phyloP scores from a whole-genome alignment of 805 yeast genomes.

The Saccharomyces kudriavzevii region DNA sequence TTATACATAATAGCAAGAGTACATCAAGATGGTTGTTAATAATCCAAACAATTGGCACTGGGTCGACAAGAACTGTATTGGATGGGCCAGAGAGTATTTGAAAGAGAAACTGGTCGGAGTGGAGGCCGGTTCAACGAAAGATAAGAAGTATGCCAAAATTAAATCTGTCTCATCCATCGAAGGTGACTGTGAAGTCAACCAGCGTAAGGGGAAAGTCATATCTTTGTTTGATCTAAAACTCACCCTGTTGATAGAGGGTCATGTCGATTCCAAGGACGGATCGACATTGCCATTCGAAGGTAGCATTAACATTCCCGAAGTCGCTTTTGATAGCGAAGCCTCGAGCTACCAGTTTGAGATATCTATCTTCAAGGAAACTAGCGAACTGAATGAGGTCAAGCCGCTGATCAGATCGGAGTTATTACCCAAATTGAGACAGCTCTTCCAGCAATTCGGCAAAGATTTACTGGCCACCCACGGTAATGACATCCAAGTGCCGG shows the following conservation, averaged over 20 bases:
- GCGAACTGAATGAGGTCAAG: constrained; percentile 45
- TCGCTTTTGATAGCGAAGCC: constrained; percentile 82
- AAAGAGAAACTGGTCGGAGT: constrained; percentile 49
- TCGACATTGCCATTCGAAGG: constrained; percentile 44
- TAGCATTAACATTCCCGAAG: constrained; percentile 75
- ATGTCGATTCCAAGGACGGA: constrained; percentile 29
- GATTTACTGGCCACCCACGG: constrained; percentile 74
- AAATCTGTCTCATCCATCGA: constrained; percentile 44
- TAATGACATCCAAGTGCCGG: constrained; percentile 78
- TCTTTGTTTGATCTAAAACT: constrained; percentile 77
- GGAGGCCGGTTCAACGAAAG: constrained; percentile 23
- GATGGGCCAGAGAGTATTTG: constrained; percentile 82
- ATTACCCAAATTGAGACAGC: constrained; percentile 60
- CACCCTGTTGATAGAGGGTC: constrained; percentile 51
- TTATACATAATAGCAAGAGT: background rate
- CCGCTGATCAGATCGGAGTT: constrained; percentile 45
- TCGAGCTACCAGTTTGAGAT: constrained; percentile 84
- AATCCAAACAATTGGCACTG: constrained; percentile 99
- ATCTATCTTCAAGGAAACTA: constrained; percentile 47
- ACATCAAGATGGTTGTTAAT: constrained; percentile 68
- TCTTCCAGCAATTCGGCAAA: constrained; percentile 59
- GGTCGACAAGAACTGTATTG: constrained; percentile 95
- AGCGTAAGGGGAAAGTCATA: constrained; percentile 93
- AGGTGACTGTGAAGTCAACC: constrained; percentile 96
- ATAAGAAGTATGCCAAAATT: constrained; percentile 27